A percentile compares a stretch with the other conserved stretches of the same genome.
Evolutionary conservation across 73 alveolate genomes (phyloP).

Genomic region (Uronychia binucleata): DNA sequence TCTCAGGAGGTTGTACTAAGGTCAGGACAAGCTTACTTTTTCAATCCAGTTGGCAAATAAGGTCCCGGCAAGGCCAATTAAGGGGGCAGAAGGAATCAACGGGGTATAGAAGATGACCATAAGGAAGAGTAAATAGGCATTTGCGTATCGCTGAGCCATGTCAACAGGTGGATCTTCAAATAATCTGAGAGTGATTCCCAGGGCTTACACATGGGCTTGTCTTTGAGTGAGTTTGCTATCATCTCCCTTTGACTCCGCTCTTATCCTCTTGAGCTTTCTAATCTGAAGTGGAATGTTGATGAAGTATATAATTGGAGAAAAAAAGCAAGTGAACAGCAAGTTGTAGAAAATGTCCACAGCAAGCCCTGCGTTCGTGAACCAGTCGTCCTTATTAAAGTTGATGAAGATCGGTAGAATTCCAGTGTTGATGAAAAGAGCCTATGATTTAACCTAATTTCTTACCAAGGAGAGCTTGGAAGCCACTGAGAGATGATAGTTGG

Average conservation of each 20-base stretch:
- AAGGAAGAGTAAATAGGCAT: conserved; percentile 35
- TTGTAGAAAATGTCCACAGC: conserved; percentile 52
- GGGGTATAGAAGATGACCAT: conserved; percentile 59
- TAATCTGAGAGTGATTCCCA: too few species aligned
- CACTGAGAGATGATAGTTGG: conserved; percentile 69
- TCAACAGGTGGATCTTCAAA: conserved; percentile 30
- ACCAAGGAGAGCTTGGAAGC: conserved; percentile 66
- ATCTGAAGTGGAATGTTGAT: conserved; percentile 33
- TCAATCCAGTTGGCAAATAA: conserved; percentile 54
- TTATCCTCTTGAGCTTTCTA: conserved; percentile 23
- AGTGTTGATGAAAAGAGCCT: conserved; percentile 77
- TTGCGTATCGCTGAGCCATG: conserved; percentile 61
- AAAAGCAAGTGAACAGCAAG: conserved; percentile 34
- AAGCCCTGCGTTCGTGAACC: conserved; percentile 64
- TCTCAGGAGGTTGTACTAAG: conserved; percentile 41
- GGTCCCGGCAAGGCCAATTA: conserved; percentile 47
- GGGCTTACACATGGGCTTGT: too few species aligned
- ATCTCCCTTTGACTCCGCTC: conserved; percentile 38
- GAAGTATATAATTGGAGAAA: conserved; percentile 55
- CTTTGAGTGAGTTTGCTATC: conserved; percentile 45
- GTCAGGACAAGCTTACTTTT: too few species aligned
- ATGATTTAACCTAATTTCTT: too few species aligned
- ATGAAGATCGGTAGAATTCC: conserved; percentile 68
- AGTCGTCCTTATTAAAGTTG: conserved; percentile 25
- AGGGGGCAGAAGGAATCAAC: conserved; percentile 52